These are phyloP conservation scores for Pythium graminicola DNA, from an alignment of 352 stramenopile genomes.

Conservation along the genomic window DNA sequence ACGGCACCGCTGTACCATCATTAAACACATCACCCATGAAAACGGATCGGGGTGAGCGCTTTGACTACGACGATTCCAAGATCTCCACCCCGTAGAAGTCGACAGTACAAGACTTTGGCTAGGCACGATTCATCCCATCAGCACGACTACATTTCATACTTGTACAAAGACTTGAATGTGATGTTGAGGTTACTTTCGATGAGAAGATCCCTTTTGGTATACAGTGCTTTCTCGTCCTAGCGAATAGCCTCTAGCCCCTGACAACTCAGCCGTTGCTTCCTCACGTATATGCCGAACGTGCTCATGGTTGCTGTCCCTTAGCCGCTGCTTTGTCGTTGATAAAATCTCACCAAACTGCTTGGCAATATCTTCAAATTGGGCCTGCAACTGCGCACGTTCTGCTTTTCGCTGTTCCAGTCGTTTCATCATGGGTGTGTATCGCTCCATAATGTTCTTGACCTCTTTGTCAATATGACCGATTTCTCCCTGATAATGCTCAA, in stretches of 20 bases:
- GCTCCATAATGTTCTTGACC: constrained; percentile 51
- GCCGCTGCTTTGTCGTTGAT: constrained; percentile 46
- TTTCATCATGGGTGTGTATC: constrained; percentile 54
- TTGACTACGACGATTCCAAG: constrained; percentile 54
- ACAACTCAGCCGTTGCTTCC: constrained; percentile 46
- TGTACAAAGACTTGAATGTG: too few relatives aligned
- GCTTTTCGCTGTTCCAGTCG: constrained; percentile 47
- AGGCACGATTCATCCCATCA: too few relatives aligned
- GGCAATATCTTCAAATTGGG: constrained; percentile 37
- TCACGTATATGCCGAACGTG: constrained; percentile 57
- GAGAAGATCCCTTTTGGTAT: constrained; percentile 35
- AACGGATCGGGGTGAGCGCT: constrained; percentile 18
- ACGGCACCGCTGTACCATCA: not conserved
- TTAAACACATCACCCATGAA: constrained; percentile 14
- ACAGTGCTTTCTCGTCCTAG: constrained; percentile 52
- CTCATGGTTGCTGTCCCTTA: constrained; percentile 45
- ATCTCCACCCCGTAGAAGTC: constrained; percentile 32
- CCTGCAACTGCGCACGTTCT: constrained; percentile 39
- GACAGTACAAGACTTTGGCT: too few relatives aligned
- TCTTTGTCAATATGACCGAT: constrained; percentile 60
- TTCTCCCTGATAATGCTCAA: constrained; percentile 47
- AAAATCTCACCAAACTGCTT: constrained; percentile 66
- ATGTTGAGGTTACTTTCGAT: constrained; percentile 15
- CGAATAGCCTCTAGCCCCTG: constrained; percentile 43
- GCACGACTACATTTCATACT: too few relatives aligned